Conservation (phyloP, 352 stramenopile genomes). For the Lagenidium sp. region DNA sequence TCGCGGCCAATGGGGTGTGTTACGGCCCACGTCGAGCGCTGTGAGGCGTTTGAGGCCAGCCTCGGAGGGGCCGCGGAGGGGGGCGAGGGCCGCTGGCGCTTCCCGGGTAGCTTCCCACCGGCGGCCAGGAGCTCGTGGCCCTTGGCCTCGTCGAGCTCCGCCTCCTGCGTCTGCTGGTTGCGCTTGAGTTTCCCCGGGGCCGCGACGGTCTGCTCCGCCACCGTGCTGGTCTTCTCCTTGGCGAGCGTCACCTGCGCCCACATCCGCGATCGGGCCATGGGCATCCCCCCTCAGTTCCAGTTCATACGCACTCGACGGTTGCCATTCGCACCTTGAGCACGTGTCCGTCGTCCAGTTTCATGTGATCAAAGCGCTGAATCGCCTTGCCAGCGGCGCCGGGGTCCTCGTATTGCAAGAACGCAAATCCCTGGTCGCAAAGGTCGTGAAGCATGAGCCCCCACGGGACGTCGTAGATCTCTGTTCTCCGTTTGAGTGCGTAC, state of each 20-base stretch:
- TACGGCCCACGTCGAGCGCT: background rate
- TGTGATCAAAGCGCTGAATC: conserved; percentile 57
- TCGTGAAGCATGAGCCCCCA: background rate
- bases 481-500: too few species aligned
- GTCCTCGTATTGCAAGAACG: conserved; percentile 71
- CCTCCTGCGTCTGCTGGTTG: conserved; percentile 41
- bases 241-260: conserved; percentile 65
- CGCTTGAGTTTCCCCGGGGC: conserved; percentile 58
- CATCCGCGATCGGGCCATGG: too few species aligned
- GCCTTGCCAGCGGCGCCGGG: conserved; percentile 25
- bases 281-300: conserved; percentile 1
- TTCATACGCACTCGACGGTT: background rate
- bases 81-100: conserved; percentile 57
- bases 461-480: background rate
- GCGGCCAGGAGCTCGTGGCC: too few species aligned
- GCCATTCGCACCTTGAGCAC: conserved; percentile 70
- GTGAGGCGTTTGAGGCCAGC: background rate
- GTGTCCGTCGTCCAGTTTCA: conserved; percentile 53
- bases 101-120: conserved; percentile 19
- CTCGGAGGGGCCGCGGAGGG: conserved; percentile 1
- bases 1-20: too few species aligned
- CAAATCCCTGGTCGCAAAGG: conserved; percentile 72
- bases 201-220: too few species aligned
- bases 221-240: conserved; percentile 31
- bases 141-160: conserved; percentile 10